Base-by-base conservation (phyloP, 148 eudicot genomes). In the Vaccinium corymbosum region DNA sequence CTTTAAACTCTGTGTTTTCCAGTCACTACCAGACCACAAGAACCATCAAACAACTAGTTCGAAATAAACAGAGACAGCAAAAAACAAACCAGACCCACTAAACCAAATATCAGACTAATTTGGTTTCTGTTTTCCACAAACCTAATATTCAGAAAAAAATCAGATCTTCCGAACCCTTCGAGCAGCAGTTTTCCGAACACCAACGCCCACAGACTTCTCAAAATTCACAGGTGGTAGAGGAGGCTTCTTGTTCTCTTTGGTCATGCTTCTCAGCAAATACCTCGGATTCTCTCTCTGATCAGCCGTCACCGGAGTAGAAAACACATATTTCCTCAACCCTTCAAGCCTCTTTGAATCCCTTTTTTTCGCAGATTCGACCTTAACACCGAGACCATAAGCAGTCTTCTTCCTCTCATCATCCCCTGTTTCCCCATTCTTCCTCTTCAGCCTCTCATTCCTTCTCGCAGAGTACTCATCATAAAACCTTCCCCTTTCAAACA, bases 371-470 rank as follows among this genome's bases (percentile, higher is more conserved):
- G 92, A 89, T 79, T 90, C 94, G 32, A 88, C 86, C 78, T 90
- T 90, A 15, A 92, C 94, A 32, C 92, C 95, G 0, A 88, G 87
- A 86, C 85, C 86, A 49, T 83, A 87, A 7, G 15, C 82, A 1
- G 84, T 82, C 81, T 83, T 86, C 79, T 83, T 83, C 81, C 81
- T 86, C 77, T 83, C 85, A 68, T 83, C 85, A 11, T 73, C 86
- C 50, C 82, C 91, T 12, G 80, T 74, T 53, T 87, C 91, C 4
- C 87, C 91, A 81, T 85, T 92, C 87, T 94, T 95, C 81, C 91
- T 89, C 89, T 85, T 91, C 81, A 95, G 85, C 90, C 94, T 92
- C 90, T 95, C 98, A 17, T 95, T 94, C 79, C 98, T 94, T 81
- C 94, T 94, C 0, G 93, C 97, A 9, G 89, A 82, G 80, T 95